Conservation (phyloP, 129 eudicot genomes). For the Mikania micrantha region DNA sequence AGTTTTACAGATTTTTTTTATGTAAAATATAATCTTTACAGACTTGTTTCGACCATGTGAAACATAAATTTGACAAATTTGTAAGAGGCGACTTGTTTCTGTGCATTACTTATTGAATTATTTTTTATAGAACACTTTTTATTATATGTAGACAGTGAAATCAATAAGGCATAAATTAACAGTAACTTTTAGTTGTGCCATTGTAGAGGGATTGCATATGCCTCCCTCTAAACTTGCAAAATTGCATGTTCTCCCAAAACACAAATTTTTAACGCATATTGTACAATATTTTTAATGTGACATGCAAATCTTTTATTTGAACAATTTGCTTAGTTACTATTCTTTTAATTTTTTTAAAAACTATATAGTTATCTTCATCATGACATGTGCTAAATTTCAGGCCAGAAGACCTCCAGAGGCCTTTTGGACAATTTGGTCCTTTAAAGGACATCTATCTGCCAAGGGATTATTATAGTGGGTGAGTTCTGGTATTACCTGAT, state of each 20-base stretch:
- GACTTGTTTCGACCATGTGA: too few species aligned
- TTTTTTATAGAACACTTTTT: background rate
- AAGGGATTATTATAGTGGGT: conserved; percentile 85
- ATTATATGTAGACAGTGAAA: background rate
- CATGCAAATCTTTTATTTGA: background rate
- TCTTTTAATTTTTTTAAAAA: background rate
- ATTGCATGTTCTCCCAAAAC: too few species aligned
- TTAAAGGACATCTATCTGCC: conserved; percentile 77
- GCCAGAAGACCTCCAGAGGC: conserved; percentile 82
- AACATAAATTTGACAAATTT: background rate
- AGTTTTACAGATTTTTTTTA: too few species aligned
- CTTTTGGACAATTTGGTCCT: conserved; percentile 74
- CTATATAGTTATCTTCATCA: background rate
- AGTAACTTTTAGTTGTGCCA: too few species aligned
- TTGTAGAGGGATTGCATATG: too few species aligned
- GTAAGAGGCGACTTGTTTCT: background rate
- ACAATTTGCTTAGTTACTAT: background rate
- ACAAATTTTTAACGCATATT: too few species aligned
- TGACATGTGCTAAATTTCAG: conserved; percentile 20
- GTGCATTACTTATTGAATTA: background rate
- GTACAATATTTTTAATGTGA: too few species aligned
- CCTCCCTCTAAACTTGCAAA: too few species aligned
- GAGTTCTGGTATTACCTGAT: conserved; percentile 25
- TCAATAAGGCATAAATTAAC: too few species aligned
- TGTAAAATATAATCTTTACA: too few species aligned